These are phyloP conservation scores for Aspergillus glaucus DNA, from an alignment of 2,329 filamentous ascomycete species.

Conservation along the genomic window DNA sequence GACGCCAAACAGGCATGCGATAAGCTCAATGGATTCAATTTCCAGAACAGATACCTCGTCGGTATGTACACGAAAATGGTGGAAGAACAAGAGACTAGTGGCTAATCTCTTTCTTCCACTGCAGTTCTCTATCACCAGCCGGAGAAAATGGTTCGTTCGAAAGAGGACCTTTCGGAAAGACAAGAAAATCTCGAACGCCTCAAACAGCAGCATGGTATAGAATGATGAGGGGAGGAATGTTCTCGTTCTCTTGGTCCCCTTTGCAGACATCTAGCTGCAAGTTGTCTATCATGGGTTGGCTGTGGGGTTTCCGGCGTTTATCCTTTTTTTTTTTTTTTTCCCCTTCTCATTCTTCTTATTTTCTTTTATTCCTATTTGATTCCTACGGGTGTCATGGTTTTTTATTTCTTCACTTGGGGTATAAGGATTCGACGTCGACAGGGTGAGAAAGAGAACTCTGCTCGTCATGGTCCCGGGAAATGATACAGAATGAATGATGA, in stretches of 20 bases:
- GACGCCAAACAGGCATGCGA: constrained; percentile 98
- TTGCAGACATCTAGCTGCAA: constrained; percentile 29
- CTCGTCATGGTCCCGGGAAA: constrained; percentile 10
- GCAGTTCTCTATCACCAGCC: constrained; percentile 68
- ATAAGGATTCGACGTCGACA: constrained; percentile 20
- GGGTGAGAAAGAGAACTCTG: constrained; percentile 21
- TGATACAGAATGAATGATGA: constrained; percentile 14
- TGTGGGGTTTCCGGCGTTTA: constrained; percentile 37
- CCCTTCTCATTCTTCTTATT: neutral
- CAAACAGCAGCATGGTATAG: constrained; percentile 96
- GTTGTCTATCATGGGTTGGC: constrained; percentile 27
- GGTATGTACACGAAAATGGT: constrained; percentile 53
- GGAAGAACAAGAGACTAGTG: constrained; percentile 16
- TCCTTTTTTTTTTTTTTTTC: constrained; percentile 5
- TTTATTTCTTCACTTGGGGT: constrained; percentile 10
- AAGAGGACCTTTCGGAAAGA: constrained; percentile 88
- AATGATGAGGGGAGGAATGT: constrained; percentile 56
- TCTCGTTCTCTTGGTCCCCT: constrained; percentile 26
- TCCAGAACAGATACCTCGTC: constrained; percentile 98
- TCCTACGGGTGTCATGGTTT: constrained; percentile 29
- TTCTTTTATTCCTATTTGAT: constrained; percentile 19
- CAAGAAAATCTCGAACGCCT: constrained; percentile 97
- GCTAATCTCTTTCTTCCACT: constrained; percentile 5
- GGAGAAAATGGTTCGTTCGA: constrained; percentile 75
- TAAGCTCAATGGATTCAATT: constrained; percentile 99